A percentile compares a stretch with the other conserved stretches of the same genome.
Evolutionary conservation across 1,284 basidiomycete species (phyloP).

Genomic region (Apiotrichum montevideense): DNA sequence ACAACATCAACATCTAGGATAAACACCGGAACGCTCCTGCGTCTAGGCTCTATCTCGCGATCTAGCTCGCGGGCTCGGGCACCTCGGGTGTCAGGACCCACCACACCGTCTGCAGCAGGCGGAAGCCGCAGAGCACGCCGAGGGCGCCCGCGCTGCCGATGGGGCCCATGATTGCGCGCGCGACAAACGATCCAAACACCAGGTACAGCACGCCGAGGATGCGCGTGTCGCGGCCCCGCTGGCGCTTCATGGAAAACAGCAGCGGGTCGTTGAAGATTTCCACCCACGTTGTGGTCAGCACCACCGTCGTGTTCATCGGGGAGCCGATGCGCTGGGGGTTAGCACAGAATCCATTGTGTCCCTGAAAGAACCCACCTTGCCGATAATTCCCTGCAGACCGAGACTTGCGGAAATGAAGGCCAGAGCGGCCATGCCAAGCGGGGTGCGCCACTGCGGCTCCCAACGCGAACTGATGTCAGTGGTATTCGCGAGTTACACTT

Average conservation of each 20-base stretch:
- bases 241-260: constrained; percentile 54
- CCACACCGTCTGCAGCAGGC: constrained; percentile 58
- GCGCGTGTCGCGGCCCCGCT: constrained; percentile 65
- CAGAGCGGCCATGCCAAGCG: constrained; percentile 62
- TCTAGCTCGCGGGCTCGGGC: background rate
- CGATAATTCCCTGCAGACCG: constrained; percentile 68
- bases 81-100: constrained; percentile 49
- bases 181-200: constrained; percentile 66
- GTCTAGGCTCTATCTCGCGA: too few species aligned
- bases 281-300: constrained; percentile 73
- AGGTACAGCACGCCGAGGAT: constrained; percentile 60
- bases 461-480: constrained; percentile 25
- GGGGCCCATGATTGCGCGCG: constrained; percentile 58
- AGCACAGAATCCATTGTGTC: background rate
- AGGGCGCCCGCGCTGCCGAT: constrained; percentile 37
- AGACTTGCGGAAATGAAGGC: constrained; percentile 72
- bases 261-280: constrained; percentile 73
- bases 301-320: constrained; percentile 57
- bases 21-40: too few species aligned
- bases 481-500: background rate
- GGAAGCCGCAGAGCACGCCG: constrained; percentile 61
- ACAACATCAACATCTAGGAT: background rate
- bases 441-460: constrained; percentile 63
- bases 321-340: constrained; percentile 54
- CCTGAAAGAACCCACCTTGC: constrained; percentile 50